phyloP scores from a whole-genome alignment of 2,329 filamentous ascomycete genomes.

The Cyphellophora europaea region DNA sequence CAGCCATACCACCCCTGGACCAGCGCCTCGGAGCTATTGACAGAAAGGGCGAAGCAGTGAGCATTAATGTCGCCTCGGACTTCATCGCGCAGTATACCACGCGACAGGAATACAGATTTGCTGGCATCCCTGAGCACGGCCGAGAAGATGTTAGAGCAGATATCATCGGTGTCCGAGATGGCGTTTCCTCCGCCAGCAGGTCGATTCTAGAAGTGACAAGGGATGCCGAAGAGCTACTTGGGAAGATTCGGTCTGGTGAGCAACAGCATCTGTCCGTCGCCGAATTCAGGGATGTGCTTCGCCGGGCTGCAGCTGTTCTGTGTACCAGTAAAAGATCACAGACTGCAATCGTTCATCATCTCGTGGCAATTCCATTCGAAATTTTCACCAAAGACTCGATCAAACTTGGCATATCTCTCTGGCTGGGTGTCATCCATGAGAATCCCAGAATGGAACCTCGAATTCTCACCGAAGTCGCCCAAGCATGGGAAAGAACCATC shows the following conservation, averaged over 20 bases:
- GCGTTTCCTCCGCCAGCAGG: slow-evolving; percentile 4
- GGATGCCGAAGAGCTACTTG: slow-evolving; percentile 50
- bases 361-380: slow-evolving; percentile 86
- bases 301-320: slow-evolving; percentile 75
- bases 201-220: slow-evolving; percentile 24
- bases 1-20: slow-evolving; percentile 74
- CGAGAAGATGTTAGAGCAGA: slow-evolving; percentile 6
- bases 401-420: slow-evolving; percentile 88
- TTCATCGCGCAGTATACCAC: slow-evolving; percentile 97
- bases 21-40: slow-evolving; percentile 78
- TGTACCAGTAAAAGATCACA: slow-evolving; percentile 69
- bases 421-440: slow-evolving; percentile 95
- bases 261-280: slow-evolving; percentile 61
- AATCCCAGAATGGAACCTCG: slow-evolving; percentile 81
- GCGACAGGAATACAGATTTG: slow-evolving; percentile 87
- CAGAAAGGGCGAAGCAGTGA: slow-evolving; percentile 54
- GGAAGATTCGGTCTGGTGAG: slow-evolving; percentile 60
- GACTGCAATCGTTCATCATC: slow-evolving; percentile 69
- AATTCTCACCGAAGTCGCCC: slow-evolving; percentile 74
- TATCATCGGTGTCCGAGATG: slow-evolving; percentile 9
- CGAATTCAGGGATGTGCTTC: slow-evolving; percentile 72
- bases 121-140: slow-evolving; percentile 60
- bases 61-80: slow-evolving; percentile 86
- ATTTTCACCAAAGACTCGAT: slow-evolving; percentile 93
- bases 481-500: slow-evolving; percentile 83